Evolutionary conservation across 345 rosid species (phyloP).

Genomic region (Dipteronia sinensis): DNA sequence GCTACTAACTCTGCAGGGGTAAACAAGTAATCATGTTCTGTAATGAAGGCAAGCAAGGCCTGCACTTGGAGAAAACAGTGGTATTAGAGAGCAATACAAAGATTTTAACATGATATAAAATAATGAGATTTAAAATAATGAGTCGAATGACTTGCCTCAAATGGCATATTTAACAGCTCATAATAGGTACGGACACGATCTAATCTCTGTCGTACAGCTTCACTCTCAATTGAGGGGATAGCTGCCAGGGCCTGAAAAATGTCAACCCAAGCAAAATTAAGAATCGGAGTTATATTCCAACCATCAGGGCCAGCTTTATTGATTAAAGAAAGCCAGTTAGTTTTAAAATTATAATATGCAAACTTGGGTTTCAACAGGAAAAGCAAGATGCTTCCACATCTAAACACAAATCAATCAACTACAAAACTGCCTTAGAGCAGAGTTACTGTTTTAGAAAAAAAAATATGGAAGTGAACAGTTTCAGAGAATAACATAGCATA

Average conservation of each 20-base stretch:
- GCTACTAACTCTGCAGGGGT: conserved; percentile 69
- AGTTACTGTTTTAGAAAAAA: not conserved
- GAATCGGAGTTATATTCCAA: conserved; percentile 7
- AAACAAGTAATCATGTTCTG: conserved; percentile 73
- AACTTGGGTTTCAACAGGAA: not conserved
- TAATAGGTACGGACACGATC: conserved; percentile 89
- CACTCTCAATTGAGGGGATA: conserved; percentile 81
- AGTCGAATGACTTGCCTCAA: conserved; percentile 62
- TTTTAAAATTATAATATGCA: not conserved
- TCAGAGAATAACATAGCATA: not conserved
- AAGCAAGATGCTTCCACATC: conserved; percentile 1
- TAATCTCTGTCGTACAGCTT: conserved; percentile 69
- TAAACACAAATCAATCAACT: not conserved
- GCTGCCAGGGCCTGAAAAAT: conserved; percentile 80
- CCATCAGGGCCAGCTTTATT: not conserved
- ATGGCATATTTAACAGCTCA: conserved; percentile 94
- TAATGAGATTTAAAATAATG: not conserved
- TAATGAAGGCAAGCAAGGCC: conserved; percentile 88
- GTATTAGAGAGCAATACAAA: not conserved
- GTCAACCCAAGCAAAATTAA: conserved; percentile 17
- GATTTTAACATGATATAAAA: not conserved
- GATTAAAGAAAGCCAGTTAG: not conserved
- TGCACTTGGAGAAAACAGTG: conserved; percentile 28
- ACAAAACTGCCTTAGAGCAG: not conserved
- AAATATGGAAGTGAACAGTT: not conserved